phyloP scores from a whole-genome alignment of 306 rosid species.

The Glycine latifolia region DNA sequence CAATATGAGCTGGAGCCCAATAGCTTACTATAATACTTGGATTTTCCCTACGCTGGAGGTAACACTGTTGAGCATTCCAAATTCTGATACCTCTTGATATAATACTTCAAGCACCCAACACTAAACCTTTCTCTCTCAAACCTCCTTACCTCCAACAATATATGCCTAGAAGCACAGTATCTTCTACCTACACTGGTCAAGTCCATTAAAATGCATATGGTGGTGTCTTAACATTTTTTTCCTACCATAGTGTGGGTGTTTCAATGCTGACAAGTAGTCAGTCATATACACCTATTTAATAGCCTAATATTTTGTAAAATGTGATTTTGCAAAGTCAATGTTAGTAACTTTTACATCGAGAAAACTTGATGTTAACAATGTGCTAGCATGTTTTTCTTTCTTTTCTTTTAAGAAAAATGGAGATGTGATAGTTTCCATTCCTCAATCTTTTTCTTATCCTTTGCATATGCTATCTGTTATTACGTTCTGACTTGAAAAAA shows the following conservation, averaged over 20 bases:
- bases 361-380: background rate
- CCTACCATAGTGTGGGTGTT: background rate
- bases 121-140: no score
- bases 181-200: background rate
- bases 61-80: no score
- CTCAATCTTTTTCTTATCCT: no score
- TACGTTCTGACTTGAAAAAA: background rate
- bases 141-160: no score
- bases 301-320: background rate
- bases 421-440: no score
- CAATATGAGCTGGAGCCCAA: no score
- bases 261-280: background rate
- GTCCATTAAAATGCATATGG: background rate
- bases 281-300: background rate
- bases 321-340: background rate
- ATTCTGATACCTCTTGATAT: no score
- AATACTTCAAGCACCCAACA: no score
- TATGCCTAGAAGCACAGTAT: conserved; percentile 2
- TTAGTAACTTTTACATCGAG: background rate
- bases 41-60: no score
- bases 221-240: background rate
- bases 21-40: no score
- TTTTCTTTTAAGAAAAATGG: background rate
- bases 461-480: no score
- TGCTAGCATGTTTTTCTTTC: background rate